Percentiles rank a stretch among this genome's conserved stretches.
These are phyloP conservation scores for Cytospora piceae DNA, from an alignment of 2,329 filamentous ascomycete genomes.

Conservation along the genomic window DNA sequence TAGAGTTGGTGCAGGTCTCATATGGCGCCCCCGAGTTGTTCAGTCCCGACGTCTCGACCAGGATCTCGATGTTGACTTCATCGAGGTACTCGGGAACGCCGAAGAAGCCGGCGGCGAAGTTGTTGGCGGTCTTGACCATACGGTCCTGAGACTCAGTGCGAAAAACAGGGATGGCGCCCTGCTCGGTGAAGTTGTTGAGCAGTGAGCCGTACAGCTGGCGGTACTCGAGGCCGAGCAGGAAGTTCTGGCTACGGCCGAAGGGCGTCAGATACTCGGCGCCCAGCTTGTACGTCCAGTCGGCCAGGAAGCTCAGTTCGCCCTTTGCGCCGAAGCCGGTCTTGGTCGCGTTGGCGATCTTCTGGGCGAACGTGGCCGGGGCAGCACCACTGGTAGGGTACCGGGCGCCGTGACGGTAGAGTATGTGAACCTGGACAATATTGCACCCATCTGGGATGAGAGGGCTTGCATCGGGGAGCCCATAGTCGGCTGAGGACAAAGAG, in stretches of 20 bases:
- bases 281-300: constrained; percentile 42
- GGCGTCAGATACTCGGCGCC: constrained; percentile 43
- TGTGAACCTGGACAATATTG: constrained; percentile 39
- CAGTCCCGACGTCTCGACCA: constrained; percentile 37
- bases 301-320: constrained; percentile 38
- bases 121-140: constrained; percentile 41
- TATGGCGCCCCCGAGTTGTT: constrained; percentile 40
- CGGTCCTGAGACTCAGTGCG: constrained; percentile 40
- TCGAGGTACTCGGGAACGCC: constrained; percentile 41
- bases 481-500: constrained; percentile 40
- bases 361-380: constrained; percentile 38
- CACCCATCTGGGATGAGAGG: constrained; percentile 39
- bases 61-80: constrained; percentile 41
- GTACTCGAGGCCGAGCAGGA: constrained; percentile 45
- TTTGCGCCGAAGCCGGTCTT: constrained; percentile 40
- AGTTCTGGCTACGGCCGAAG: constrained; percentile 46
- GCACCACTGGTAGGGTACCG: constrained; percentile 40
- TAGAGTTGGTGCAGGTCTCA: constrained; percentile 36
- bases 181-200: constrained; percentile 47
- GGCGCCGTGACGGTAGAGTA: constrained; percentile 41
- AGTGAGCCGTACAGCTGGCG: constrained; percentile 48
- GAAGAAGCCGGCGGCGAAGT: constrained; percentile 41
- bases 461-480: constrained; percentile 38
- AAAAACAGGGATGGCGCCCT: constrained; percentile 45
- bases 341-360: constrained; percentile 41